These are phyloP conservation scores for Trichomonascaceae sp. DNA, from an alignment of 1,139 yeast genomes.

Conservation along the genomic window DNA sequence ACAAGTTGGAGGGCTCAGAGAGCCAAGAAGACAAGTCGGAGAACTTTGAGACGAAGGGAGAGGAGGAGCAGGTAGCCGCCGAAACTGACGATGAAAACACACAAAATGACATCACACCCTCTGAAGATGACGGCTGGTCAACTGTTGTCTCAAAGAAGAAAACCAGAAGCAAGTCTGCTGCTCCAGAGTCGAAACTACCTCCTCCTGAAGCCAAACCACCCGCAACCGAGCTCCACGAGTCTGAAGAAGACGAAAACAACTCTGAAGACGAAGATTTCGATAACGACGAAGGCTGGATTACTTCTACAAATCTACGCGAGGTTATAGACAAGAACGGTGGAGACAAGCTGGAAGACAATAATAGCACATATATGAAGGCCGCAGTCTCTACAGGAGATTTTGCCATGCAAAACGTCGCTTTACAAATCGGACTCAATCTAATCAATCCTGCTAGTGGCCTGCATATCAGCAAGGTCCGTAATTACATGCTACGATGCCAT, in stretches of 20 bases:
- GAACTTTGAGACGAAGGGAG: constrained; percentile 4
- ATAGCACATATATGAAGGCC: constrained; percentile 41
- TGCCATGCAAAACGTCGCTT: constrained; percentile 91
- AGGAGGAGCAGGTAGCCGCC: too few relatives aligned
- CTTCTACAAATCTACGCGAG: constrained; percentile 74
- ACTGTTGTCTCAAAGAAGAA: constrained; percentile 14
- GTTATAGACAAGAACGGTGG: constrained; percentile 60
- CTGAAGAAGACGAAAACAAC: constrained; percentile 14
- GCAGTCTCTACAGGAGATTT: constrained; percentile 95
- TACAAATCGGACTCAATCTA: constrained; percentile 82
- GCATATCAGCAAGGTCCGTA: constrained; percentile 77
- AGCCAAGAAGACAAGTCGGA: constrained; percentile 5
- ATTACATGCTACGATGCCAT: constrained; percentile 93
- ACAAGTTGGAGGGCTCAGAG: constrained; percentile 6
- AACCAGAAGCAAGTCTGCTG: constrained; percentile 9
- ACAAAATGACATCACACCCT: constrained; percentile 1
- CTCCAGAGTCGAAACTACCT: not conserved
- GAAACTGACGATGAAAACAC: constrained; percentile 11
- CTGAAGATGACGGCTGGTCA: constrained; percentile 22
- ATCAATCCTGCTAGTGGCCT: constrained; percentile 83
- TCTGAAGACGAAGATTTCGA: constrained; percentile 41
- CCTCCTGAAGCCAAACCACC: constrained; percentile 12
- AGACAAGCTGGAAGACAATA: constrained; percentile 26
- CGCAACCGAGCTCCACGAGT: constrained; percentile 1
- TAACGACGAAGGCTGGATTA: constrained; percentile 90